Percentiles rank a stretch among this genome's conserved stretches.
These are phyloP conservation scores for Xylaria scruposa DNA, from an alignment of 495 filamentous ascomycete species.

Conservation along the genomic window DNA sequence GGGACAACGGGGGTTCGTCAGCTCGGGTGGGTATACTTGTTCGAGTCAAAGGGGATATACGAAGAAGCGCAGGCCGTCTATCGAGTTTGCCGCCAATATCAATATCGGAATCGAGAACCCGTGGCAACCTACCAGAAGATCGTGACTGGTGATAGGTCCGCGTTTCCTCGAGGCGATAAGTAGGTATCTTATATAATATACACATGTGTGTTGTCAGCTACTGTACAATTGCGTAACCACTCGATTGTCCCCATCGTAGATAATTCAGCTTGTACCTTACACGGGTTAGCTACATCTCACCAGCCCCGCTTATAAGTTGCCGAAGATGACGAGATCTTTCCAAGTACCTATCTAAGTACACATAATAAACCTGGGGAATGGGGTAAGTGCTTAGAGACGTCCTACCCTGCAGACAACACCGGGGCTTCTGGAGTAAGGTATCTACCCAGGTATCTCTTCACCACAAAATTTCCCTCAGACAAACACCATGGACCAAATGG, in stretches of 20 bases:
- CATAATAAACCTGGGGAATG: background rate
- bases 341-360: background rate
- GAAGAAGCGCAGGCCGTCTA: background rate
- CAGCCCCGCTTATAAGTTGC: constrained; percentile 1
- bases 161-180: background rate
- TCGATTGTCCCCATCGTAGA: background rate
- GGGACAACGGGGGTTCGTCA: constrained; percentile 5
- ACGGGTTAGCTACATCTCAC: background rate
- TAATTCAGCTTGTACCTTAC: background rate
- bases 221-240: constrained; percentile 26
- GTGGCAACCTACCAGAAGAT: background rate
- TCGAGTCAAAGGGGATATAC: background rate
- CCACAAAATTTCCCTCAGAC: background rate
- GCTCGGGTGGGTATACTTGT: background rate
- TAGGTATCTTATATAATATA: too few species aligned
- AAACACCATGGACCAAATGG: background rate
- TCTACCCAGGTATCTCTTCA: background rate
- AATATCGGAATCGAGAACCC: background rate
- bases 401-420: background rate
- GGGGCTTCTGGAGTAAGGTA: background rate
- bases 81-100: background rate
- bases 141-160: background rate
- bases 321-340: background rate
- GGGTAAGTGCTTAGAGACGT: background rate
- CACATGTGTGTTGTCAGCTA: background rate